Base-by-base conservation (phyloP, 2,329 filamentous ascomycete species). In the Fusarium mundagurra region DNA sequence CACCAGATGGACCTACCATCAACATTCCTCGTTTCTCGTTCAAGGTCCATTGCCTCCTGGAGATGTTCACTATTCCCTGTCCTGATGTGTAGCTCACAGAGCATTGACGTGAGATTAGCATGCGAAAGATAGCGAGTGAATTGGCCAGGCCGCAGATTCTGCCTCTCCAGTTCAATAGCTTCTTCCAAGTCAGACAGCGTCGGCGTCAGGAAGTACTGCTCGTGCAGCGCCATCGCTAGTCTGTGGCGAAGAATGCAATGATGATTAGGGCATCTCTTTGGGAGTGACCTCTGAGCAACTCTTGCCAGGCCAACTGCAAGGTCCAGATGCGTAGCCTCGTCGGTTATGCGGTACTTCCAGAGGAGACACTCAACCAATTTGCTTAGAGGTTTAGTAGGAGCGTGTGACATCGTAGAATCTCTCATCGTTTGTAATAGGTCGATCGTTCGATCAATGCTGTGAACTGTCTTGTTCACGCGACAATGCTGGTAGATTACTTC, bases 381-480 rank as follows among this genome's bases (percentile, higher is more conserved):
- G 5, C 27, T 61, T 0, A 39, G 16, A 9, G 58, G 27, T 6
- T 43, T 61, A 11, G 17, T 55, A 1, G 24, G 24, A 16, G 7
- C 0, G 0, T 27, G 3, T 5, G 47, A 34, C 8, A 8, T 31
- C 1, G 14, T 39, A 1, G 5, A 20, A 2, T 24, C 6, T 1
- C 13, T 16, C 8, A 51, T 36, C 3, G 0, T 4, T 17, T 41
- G 27, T 29, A 54, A 14, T 0, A 22, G 6, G 2, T 39, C 14
- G 3, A 61, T 33, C 1, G 6, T 3, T 2, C 12, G 1, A 16
- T 61, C 47, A 2, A 54, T 1, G 5, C 29, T 34, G 1, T 18
- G 0, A 0, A n/a, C 0, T 6, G n/a, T 61, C 10, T 39, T 55
- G 2, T 7, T 22, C 20, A 54, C 0, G 0, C 47, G 58, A 12